Conservation (phyloP, 2,329 filamentous ascomycete species). For the Neonectria hederae region DNA sequence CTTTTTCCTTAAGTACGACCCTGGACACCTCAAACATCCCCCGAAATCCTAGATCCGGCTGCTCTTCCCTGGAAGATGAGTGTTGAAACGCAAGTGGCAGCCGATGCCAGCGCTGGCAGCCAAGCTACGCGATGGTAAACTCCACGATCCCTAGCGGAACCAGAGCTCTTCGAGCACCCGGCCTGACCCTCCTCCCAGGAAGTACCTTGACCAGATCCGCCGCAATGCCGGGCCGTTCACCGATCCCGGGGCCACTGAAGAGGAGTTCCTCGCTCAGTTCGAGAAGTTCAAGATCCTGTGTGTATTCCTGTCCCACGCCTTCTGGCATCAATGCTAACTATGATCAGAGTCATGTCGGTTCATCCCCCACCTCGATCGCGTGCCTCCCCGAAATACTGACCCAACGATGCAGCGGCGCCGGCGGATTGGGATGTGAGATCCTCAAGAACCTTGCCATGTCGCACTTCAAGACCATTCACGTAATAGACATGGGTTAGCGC, state of each 20-base stretch:
- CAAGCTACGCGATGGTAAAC: slow-evolving; percentile 50
- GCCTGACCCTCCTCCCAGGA: slow-evolving; percentile 62
- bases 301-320: slow-evolving; percentile 45
- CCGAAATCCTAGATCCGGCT: not conserved
- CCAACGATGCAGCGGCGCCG: slow-evolving; percentile 75
- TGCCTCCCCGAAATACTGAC: slow-evolving; percentile 29
- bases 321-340: slow-evolving; percentile 24
- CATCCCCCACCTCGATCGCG: slow-evolving; percentile 12
- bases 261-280: slow-evolving; percentile 65
- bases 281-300: slow-evolving; percentile 80
- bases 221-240: slow-evolving; percentile 83
- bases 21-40: slow-evolving; percentile 2
- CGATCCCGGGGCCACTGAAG: slow-evolving; percentile 66
- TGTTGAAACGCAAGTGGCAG: slow-evolving; percentile 31
- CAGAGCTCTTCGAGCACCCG: slow-evolving; percentile 11
- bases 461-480: slow-evolving; percentile 95
- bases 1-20: not conserved
- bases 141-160: not conserved
- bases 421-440: slow-evolving; percentile 94
- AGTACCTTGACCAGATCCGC: slow-evolving; percentile 83
- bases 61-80: slow-evolving; percentile 36
- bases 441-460: slow-evolving; percentile 95
- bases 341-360: slow-evolving; percentile 61
- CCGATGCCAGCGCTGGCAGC: slow-evolving; percentile 22
- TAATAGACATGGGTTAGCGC: slow-evolving; percentile 93